Conservation (phyloP, 768 basidiomycete species). For the Lactarius sanguifluus region DNA sequence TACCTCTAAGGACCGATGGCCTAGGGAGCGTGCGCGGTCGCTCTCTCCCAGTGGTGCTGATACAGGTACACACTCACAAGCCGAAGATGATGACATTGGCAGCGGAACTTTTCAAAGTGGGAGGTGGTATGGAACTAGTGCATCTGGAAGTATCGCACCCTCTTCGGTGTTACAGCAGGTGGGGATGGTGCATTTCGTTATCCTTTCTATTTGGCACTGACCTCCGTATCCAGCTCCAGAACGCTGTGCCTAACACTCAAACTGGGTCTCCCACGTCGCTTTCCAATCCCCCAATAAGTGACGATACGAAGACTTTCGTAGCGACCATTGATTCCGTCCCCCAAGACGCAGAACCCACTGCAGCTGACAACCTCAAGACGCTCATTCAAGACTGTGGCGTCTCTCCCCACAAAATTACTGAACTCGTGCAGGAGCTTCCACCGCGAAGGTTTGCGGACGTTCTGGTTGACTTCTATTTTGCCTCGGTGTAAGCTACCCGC, state of each 20-base stretch:
- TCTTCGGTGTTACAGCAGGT: constrained; percentile 80
- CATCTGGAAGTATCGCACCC: constrained; percentile 79
- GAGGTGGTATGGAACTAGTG: constrained; percentile 83
- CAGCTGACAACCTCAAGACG: constrained; percentile 80
- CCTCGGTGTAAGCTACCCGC: constrained; percentile 53
- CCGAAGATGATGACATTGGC: constrained; percentile 74
- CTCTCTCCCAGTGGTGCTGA: constrained; percentile 49
- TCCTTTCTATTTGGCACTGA: not conserved
- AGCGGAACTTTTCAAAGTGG: constrained; percentile 80
- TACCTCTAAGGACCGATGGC: constrained; percentile 30
- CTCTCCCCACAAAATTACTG: constrained; percentile 84
- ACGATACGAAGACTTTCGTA: constrained; percentile 34
- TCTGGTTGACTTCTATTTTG: constrained; percentile 82
- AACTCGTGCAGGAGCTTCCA: constrained; percentile 86
- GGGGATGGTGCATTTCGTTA: constrained; percentile 23
- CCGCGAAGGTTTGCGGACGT: constrained; percentile 71
- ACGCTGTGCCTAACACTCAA: constrained; percentile 46
- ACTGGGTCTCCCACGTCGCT: constrained; percentile 19
- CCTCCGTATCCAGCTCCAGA: constrained; percentile 46
- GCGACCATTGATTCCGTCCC: constrained; percentile 43
- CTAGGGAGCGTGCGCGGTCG: constrained; percentile 44
- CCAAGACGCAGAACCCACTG: constrained; percentile 47
- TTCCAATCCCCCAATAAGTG: constrained; percentile 28
- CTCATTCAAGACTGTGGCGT: constrained; percentile 93
- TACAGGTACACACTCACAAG: constrained; percentile 68